These are phyloP conservation scores for Melaleuca quinquenervia DNA, from an alignment of 345 rosid species.

Conservation along the genomic window DNA sequence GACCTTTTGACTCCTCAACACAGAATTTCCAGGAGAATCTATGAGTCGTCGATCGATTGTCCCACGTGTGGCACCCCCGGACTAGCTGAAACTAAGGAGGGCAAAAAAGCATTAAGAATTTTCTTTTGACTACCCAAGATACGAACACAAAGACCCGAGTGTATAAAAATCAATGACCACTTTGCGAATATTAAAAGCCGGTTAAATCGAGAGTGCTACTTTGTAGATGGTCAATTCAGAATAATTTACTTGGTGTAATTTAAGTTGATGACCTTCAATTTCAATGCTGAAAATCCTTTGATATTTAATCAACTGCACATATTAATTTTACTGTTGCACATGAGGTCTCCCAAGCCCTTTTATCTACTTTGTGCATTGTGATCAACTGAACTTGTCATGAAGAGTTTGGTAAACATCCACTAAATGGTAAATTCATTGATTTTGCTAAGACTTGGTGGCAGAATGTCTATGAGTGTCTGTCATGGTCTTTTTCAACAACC, in stretches of 20 bases:
- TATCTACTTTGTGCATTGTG: neutral
- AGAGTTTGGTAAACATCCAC: neutral
- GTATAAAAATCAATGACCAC: neutral
- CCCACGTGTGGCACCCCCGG: neutral
- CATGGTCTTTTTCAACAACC: neutral
- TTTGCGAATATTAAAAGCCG: neutral
- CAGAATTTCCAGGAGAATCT: neutral
- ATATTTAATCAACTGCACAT: neutral
- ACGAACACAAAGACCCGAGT: neutral
- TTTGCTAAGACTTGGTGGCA: neutral
- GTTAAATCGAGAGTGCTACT: neutral
- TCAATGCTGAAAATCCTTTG: neutral
- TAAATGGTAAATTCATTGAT: neutral
- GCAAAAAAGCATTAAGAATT: neutral
- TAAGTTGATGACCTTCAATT: neutral
- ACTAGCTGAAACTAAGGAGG: neutral
- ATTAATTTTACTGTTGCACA: neutral
- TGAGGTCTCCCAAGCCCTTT: neutral
- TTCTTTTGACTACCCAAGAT: neutral
- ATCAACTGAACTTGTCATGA: neutral
- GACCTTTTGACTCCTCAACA: neutral
- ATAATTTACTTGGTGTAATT: neutral
- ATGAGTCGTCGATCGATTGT: neutral
- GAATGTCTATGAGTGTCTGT: neutral
- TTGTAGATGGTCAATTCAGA: neutral